These are phyloP conservation scores for Botryotinia calthae DNA, from an alignment of 2,329 filamentous ascomycete genomes.

Conservation along the genomic window DNA sequence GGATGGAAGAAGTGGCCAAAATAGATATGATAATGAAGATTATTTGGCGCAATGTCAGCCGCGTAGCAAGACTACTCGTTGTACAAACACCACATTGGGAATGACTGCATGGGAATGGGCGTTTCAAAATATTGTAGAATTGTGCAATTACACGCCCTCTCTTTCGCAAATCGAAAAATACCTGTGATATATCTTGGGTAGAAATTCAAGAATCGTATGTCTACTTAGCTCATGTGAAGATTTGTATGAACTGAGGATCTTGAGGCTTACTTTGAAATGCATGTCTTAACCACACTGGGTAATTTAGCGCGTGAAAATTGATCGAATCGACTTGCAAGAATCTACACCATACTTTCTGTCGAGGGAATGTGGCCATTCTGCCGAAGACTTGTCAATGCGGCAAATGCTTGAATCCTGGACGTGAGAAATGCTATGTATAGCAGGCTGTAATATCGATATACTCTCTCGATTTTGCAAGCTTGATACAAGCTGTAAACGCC, in stretches of 20 bases:
- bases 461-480: neutral
- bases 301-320: neutral
- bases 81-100: slow-evolving; percentile 31
- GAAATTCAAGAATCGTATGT: neutral
- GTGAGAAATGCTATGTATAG: neutral
- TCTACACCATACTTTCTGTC: neutral
- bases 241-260: neutral
- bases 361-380: neutral
- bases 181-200: neutral
- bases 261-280: neutral
- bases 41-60: slow-evolving; percentile 2
- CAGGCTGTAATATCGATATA: neutral
- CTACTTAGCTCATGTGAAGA: neutral
- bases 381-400: neutral
- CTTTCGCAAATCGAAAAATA: neutral
- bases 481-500: neutral
- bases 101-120: slow-evolving; percentile 27
- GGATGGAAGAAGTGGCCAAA: slow-evolving; percentile 75
- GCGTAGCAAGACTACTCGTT: slow-evolving; percentile 20
- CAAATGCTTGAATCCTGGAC: neutral
- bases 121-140: slow-evolving; percentile 25
- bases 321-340: neutral
- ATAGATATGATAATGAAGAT: slow-evolving; percentile 29
- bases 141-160: slow-evolving; percentile 22
- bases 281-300: neutral